Evolutionary conservation across 371 early-diverging fungal genomes (phyloP).

Genomic region (Mortierella polycephala): DNA sequence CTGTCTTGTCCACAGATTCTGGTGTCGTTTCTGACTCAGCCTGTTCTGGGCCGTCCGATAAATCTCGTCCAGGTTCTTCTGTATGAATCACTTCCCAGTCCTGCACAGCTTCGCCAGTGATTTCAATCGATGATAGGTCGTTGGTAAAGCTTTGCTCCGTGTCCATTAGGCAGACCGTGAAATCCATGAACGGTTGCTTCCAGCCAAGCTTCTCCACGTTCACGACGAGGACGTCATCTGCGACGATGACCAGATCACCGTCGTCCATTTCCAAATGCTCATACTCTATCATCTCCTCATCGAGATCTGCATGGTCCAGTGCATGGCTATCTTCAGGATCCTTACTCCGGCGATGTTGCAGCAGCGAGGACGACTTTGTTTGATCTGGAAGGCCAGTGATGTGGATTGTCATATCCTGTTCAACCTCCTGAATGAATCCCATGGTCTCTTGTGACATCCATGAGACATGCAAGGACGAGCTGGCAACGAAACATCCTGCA

Average conservation of each 20-base stretch:
- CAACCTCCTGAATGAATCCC: constrained; percentile 29
- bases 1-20: constrained; percentile 13
- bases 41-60: neutral
- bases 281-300: constrained; percentile 25
- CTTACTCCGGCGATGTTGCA: constrained; percentile 36
- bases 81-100: constrained; percentile 23
- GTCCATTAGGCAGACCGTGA: constrained; percentile 15
- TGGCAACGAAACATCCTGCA: constrained; percentile 42
- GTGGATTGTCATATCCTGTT: constrained; percentile 32
- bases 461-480: constrained; percentile 40
- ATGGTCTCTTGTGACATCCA: constrained; percentile 32
- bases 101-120: constrained; percentile 36
- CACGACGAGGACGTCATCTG: constrained; percentile 10
- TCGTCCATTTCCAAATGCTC: constrained; percentile 42
- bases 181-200: constrained; percentile 45
- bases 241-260: constrained; percentile 28
- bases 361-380: constrained; percentile 27
- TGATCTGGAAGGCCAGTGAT: constrained; percentile 36
- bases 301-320: constrained; percentile 7
- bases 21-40: neutral
- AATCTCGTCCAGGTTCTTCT: too few relatives aligned
- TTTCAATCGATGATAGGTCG: constrained; percentile 18
- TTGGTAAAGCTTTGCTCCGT: constrained; percentile 4
- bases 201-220: constrained; percentile 38
- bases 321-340: constrained; percentile 45